Base-by-base conservation (phyloP, 768 basidiomycete species). In the Rhodotorula diobovata region DNA sequence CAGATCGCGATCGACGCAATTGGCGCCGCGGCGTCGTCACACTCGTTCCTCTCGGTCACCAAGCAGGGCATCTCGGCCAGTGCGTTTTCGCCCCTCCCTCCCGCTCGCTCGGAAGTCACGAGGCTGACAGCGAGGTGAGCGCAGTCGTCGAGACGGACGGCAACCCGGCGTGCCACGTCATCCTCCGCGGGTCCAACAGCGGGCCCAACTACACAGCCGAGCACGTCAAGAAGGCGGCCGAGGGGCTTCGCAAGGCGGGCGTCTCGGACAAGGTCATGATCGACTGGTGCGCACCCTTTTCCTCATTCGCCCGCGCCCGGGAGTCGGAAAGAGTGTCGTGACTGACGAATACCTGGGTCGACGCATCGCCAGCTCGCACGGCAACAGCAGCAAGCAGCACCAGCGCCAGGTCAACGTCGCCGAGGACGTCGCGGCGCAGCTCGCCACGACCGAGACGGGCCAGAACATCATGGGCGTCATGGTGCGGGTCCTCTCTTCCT, bases 331-430 rank as follows among this genome's bases (percentile, higher is more conserved):
- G 16, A 28, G 23, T 48, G 46, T n/a, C n/a, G n/a, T n/a, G n/a
- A 15, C 16, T 21, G 37, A 5, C 20, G 5, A 6, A 21, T 34
- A 23, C 3, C 1, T 10, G n/a, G 43, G 92, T n/a, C n/a, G n/a
- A n/a, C n/a, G n/a, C n/a, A n/a, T n/a, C n/a, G n/a, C n/a, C 81
- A 95, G 95, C 85, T 94, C 92, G 76, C 94, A 97, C 79, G 93
- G 95, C 70, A 97, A 98, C 82, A 91, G 90, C 77, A 86, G 85
- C 70, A 97, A 99, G 81, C 90, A 96, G 79, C 90, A 95, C 80
- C 83, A 86, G 70, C 90, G 88, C 76, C 95, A 99, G 82, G 82
- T 88, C 7, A 87, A 90, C 68, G 95, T 98, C 46, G 91, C 90
- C 15, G 89, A 91, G 43, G 88, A 95, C 78, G 89, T 99, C 73